Percentiles rank a stretch among this genome's conserved stretches.
Conservation (phyloP, 139 green algal genomes). For the Micractinium conductrix region DNA sequence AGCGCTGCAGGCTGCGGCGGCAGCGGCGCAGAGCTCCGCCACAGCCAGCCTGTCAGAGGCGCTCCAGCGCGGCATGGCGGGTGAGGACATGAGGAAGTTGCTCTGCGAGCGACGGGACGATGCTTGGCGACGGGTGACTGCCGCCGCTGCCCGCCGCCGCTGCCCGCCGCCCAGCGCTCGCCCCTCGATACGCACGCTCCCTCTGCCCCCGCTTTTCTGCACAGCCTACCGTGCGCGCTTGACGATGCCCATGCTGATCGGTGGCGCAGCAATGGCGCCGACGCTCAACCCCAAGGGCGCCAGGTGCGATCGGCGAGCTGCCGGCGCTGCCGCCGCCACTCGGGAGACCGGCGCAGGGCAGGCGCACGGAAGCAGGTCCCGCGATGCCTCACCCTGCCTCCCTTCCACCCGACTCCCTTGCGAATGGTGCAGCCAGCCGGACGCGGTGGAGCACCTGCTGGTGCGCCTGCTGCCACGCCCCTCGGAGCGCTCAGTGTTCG, state of each 20-base stretch:
- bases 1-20: slow-evolving; percentile 10
- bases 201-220: too few species aligned
- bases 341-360: too few species aligned
- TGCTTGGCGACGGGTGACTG: too few species aligned
- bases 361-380: too few species aligned
- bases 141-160: too few species aligned
- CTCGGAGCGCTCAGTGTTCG: slow-evolving; percentile 41
- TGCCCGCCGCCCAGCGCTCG: too few species aligned
- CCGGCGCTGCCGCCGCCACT: neutral
- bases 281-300: slow-evolving; percentile 58
- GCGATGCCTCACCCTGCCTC: too few species aligned
- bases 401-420: neutral
- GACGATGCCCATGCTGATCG: slow-evolving; percentile 46
- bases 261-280: slow-evolving; percentile 63
- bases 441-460: slow-evolving; percentile 62
- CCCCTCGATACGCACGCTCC: too few species aligned
- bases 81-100: too few species aligned
- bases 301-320: neutral
- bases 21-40: neutral
- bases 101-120: too few species aligned
- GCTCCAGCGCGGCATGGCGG: slow-evolving; percentile 39
- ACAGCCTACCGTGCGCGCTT: slow-evolving; percentile 48
- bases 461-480: slow-evolving; percentile 68
- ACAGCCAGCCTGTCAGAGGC: slow-evolving; percentile 15
- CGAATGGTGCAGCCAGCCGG: slow-evolving; percentile 22